Conservation (phyloP, 176 grass and related monocot genomes). For the Melocanna baccifera region DNA sequence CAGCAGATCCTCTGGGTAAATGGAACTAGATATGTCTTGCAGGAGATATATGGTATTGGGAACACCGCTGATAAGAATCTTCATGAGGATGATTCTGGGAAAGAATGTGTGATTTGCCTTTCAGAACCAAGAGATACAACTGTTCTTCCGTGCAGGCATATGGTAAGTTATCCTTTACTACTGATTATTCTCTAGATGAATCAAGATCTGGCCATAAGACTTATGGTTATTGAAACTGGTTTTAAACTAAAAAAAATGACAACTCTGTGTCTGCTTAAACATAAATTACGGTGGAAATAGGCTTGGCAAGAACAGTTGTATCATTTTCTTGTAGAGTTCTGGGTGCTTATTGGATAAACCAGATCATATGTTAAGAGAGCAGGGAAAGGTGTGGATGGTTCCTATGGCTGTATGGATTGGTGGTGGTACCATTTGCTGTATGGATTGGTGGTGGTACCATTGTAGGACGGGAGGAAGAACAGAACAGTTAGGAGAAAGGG, state of each 20-base stretch:
- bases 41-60: constrained; percentile 68
- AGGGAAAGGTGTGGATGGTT: background rate
- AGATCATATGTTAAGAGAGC: background rate
- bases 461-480: background rate
- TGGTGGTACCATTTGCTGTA: no score
- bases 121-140: constrained; percentile 63
- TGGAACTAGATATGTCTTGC: constrained; percentile 46
- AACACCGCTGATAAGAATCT: constrained; percentile 36
- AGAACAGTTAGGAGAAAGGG: background rate
- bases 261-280: background rate
- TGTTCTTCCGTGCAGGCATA: constrained; percentile 67
- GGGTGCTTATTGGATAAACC: background rate
- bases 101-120: constrained; percentile 71
- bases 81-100: constrained; percentile 50
- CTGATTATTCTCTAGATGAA: background rate
- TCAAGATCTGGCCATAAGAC: background rate
- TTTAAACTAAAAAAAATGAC: background rate
- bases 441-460: background rate
- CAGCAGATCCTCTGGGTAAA: constrained; percentile 69
- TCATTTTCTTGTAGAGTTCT: background rate
- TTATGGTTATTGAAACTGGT: background rate
- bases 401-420: background rate
- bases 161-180: constrained; percentile 44
- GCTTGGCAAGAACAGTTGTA: background rate
- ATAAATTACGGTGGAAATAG: background rate